Percentiles rank a stretch among this genome's conserved stretches.
phyloP scores from a whole-genome alignment of 305 asterid species.

The Solanum hybrid region DNA sequence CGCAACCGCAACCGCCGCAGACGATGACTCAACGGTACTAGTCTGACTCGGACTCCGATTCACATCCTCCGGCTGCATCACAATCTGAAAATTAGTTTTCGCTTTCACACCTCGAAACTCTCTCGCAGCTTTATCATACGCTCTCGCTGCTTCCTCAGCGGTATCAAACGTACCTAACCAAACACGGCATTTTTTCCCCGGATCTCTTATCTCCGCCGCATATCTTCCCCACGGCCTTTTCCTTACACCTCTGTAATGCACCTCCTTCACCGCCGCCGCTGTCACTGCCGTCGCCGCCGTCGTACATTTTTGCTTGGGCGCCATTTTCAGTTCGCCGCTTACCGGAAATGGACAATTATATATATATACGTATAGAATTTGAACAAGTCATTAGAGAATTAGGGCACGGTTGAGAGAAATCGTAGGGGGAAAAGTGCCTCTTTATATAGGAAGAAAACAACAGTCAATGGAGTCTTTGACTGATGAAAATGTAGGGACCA shows the following conservation, averaged over 20 bases:
- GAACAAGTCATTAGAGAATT: background rate
- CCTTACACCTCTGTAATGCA: slow-evolving; percentile 34
- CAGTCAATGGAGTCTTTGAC: slow-evolving; percentile 1
- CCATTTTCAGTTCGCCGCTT: slow-evolving; percentile 2
- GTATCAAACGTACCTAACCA: slow-evolving; percentile 40
- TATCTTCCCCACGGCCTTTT: slow-evolving; percentile 39
- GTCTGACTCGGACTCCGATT: background rate
- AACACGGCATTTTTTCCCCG: slow-evolving; percentile 23
- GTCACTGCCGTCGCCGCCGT: background rate
- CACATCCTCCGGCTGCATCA: background rate
- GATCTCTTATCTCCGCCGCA: slow-evolving; percentile 38
- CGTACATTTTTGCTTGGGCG: background rate
- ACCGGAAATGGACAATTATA: background rate
- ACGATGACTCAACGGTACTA: background rate
- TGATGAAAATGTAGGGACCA: background rate
- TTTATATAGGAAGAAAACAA: slow-evolving; percentile 4
- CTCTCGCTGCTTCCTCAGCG: slow-evolving; percentile 37
- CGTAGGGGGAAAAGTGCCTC: slow-evolving; percentile 6
- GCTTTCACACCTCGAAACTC: slow-evolving; percentile 1
- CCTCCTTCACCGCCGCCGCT: background rate
- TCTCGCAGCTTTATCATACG: slow-evolving; percentile 28
- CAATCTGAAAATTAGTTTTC: background rate
- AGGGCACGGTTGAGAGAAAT: slow-evolving; percentile 5
- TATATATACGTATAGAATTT: background rate
- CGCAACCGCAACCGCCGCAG: background rate